Percentiles rank a stretch among this genome's conserved stretches.
Evolutionary conservation across 805 yeast genomes (phyloP).

Genomic region (Kuraishia piskuri): DNA sequence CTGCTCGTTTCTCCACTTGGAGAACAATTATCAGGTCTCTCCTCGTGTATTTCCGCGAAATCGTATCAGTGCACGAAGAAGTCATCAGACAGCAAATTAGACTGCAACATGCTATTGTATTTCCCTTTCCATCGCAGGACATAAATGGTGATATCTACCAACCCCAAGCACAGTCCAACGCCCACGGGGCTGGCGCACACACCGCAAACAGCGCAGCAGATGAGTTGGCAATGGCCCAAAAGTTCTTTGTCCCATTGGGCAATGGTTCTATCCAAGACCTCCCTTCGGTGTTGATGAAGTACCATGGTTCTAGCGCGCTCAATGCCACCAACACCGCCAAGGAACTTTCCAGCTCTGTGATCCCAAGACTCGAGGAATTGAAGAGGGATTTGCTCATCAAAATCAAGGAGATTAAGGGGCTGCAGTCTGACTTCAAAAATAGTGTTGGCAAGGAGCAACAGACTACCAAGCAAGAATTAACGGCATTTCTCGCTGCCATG

Average conservation of each 20-base stretch:
- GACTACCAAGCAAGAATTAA: conserved; percentile 51
- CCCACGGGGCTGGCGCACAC: conserved; percentile 3
- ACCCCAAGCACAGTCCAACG: conserved; percentile 16
- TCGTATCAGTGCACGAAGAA: conserved; percentile 82
- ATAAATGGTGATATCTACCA: conserved; percentile 29
- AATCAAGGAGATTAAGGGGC: conserved; percentile 76
- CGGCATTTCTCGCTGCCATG: conserved; percentile 48
- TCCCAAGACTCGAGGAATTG: conserved; percentile 61
- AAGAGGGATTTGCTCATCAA: conserved; percentile 73
- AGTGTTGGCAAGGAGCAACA: conserved; percentile 61
- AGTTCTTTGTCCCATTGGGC: conserved; percentile 70
- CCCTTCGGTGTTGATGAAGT: conserved; percentile 51
- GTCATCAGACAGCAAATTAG: conserved; percentile 75
- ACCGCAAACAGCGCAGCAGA: conserved; percentile 16
- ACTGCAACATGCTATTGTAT: conserved; percentile 66
- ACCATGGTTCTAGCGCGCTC: conserved; percentile 49
- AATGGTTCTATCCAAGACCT: conserved; percentile 77
- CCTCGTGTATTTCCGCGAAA: conserved; percentile 67
- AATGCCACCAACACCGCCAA: conserved; percentile 50
- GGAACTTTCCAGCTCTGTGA: conserved; percentile 51
- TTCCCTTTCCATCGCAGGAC: conserved; percentile 39
- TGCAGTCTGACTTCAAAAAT: conserved; percentile 80
- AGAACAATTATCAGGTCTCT: conserved; percentile 68
- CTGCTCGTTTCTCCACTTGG: conserved; percentile 83
- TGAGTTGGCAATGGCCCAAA: conserved; percentile 26